Evolutionary conservation across 805 yeast species (phyloP).

Genomic region (Wickerhamomyces chambardii): DNA sequence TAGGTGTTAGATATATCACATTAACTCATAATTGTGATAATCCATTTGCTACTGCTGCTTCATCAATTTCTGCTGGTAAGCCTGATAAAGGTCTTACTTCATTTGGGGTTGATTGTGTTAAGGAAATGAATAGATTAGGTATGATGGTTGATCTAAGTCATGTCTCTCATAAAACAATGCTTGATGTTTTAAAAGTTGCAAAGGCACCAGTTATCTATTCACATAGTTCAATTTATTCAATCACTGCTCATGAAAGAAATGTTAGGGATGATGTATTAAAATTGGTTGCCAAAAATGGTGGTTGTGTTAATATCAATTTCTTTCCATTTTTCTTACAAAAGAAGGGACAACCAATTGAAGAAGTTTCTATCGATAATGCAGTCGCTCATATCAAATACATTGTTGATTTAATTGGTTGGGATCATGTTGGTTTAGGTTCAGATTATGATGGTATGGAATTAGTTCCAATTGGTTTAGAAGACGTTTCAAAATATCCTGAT

Average conservation of each 20-base stretch:
- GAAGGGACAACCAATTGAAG: conserved; percentile 3
- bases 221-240: conserved; percentile 30
- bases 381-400: conserved; percentile 31
- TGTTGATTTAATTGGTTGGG: conserved; percentile 34
- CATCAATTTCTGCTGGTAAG: conserved; percentile 29
- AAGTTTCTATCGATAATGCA: conserved; percentile 31
- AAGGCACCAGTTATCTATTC: conserved; percentile 34
- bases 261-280: conserved; percentile 32
- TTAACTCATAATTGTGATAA: conserved; percentile 41
- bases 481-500: conserved; percentile 40
- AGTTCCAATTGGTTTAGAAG: conserved; percentile 36
- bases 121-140: conserved; percentile 37
- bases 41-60: conserved; percentile 43
- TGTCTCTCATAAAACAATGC: conserved; percentile 32
- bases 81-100: conserved; percentile 29
- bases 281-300: conserved; percentile 25
- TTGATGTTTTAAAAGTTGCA: conserved; percentile 25
- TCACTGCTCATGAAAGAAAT: conserved; percentile 29
- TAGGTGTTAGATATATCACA: conserved; percentile 39
- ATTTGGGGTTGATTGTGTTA: conserved; percentile 26
- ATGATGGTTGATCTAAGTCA: conserved; percentile 40
- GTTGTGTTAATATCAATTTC: conserved; percentile 34
- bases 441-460: conserved; percentile 37
- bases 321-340: conserved; percentile 24
- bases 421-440: conserved; percentile 33